These are phyloP conservation scores for Coprinopsis cinerea DNA, from an alignment of 768 basidiomycete genomes.

Conservation along the genomic window DNA sequence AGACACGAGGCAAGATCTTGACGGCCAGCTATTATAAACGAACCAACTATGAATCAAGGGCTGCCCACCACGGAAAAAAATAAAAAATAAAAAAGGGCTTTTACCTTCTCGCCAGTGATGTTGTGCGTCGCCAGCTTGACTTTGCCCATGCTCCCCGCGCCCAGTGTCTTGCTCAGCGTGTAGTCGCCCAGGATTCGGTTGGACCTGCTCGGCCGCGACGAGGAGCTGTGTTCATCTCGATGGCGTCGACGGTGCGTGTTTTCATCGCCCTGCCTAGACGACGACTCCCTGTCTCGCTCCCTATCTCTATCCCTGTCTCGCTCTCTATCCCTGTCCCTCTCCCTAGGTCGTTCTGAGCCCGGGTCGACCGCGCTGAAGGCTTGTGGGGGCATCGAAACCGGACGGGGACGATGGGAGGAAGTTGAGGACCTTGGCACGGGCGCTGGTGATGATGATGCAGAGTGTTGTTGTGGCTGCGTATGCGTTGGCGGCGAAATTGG, in stretches of 20 bases:
- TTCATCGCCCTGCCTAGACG: constrained; percentile 17
- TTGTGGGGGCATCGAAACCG: constrained; percentile 74
- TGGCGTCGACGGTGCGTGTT: constrained; percentile 26
- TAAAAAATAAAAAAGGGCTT: constrained; percentile 20
- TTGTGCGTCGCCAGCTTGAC: constrained; percentile 94
- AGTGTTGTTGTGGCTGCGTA: constrained; percentile 21
- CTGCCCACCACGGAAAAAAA: not conserved
- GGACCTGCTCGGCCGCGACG: constrained; percentile 30
- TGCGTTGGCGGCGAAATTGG: constrained; percentile 38
- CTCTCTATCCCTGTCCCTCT: constrained; percentile 28
- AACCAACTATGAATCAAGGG: not conserved
- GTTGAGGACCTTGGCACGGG: constrained; percentile 24
- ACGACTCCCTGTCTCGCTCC: not conserved
- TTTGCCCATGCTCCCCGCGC: constrained; percentile 98
- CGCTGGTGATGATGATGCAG: constrained; percentile 18
- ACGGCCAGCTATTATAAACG: constrained; percentile 74
- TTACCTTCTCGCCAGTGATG: constrained; percentile 85
- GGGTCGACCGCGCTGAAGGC: constrained; percentile 22
- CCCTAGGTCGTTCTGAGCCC: constrained; percentile 1
- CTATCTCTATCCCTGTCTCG: constrained; percentile 14
- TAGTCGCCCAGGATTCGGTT: constrained; percentile 85
- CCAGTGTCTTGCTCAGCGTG: constrained; percentile 92
- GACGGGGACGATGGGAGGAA: constrained; percentile 46
- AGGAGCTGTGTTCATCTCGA: constrained; percentile 22
- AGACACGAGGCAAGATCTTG: constrained; percentile 91